phyloP scores from a whole-genome alignment of 2,329 filamentous ascomycete species.

The Lizonia empirigonia region DNA sequence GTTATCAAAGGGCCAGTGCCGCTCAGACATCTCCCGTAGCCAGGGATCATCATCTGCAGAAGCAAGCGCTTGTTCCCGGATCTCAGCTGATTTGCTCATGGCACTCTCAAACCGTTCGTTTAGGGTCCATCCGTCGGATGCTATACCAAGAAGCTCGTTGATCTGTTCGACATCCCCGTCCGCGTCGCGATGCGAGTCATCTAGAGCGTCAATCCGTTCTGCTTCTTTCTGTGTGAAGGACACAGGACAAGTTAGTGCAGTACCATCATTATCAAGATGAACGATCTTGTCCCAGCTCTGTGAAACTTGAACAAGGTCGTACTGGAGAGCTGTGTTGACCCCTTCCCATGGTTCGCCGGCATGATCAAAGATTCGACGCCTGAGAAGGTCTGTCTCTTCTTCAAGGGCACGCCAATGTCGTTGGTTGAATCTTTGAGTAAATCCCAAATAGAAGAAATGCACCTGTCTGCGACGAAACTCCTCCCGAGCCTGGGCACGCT shows the following conservation, averaged over 20 bases:
- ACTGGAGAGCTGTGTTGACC: conserved; percentile 34
- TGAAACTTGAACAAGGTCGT: conserved; percentile 27
- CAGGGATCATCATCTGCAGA: conserved; percentile 25
- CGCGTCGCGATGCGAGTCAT: conserved; percentile 24
- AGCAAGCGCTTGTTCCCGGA: conserved; percentile 25
- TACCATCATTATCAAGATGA: conserved; percentile 3
- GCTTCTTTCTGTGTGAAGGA: conserved; percentile 23
- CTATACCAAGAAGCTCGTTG: conserved; percentile 28
- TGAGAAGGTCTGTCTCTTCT: conserved; percentile 25
- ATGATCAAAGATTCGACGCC: conserved; percentile 28
- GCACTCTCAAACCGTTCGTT: conserved; percentile 30
- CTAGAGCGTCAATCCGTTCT: conserved; percentile 18
- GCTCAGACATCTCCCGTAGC: conserved; percentile 26
- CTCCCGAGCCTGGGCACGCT: conserved; percentile 26
- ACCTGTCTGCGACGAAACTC: conserved; percentile 35
- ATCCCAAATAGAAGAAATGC: conserved; percentile 41
- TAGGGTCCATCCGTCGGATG: conserved; percentile 35
- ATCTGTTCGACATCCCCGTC: conserved; percentile 27
- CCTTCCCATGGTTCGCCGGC: conserved; percentile 39
- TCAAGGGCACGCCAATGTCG: conserved; percentile 34
- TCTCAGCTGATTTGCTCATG: conserved; percentile 20
- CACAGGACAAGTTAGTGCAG: conserved; percentile 22
- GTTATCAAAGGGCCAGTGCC: conserved; percentile 36
- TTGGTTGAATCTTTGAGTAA: conserved; percentile 31
- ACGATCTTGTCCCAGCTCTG: conserved; percentile 29